Percentiles rank a stretch among this genome's conserved stretches.
Conservation (phyloP, 2,329 filamentous ascomycete species). For the Teratosphaeria viscida region DNA sequence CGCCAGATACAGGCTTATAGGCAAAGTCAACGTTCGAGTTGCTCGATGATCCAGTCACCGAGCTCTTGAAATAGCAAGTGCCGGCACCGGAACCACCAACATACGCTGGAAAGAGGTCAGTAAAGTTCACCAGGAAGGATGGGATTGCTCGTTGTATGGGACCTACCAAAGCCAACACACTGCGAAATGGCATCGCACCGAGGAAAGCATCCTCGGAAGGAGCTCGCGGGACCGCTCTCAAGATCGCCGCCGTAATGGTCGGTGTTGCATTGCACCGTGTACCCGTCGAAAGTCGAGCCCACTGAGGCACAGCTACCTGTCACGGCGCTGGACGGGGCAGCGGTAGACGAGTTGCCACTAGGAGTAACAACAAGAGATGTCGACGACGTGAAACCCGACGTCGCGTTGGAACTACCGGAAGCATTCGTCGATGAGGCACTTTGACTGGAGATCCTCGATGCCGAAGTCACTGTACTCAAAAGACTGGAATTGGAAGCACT, state of each 20-base stretch:
- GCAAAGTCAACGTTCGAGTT: neutral
- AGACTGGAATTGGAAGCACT: neutral
- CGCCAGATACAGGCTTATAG: neutral
- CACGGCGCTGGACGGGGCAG: neutral
- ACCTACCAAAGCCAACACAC: constrained; percentile 8
- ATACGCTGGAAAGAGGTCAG: neutral
- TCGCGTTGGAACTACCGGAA: neutral
- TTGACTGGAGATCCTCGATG: neutral
- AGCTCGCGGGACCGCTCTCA: neutral
- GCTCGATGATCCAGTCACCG: neutral
- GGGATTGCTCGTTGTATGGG: neutral
- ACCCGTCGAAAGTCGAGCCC: neutral
- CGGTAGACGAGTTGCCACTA: neutral
- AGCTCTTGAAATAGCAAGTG: constrained; percentile 1
- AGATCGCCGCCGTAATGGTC: constrained; percentile 1
- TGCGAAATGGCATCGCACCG: constrained; percentile 5
- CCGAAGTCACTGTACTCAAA: neutral
- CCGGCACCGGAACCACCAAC: neutral
- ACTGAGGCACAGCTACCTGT: neutral
- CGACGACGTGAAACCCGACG: neutral
- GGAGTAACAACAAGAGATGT: neutral
- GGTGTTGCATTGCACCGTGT: constrained; percentile 2
- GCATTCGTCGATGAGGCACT: neutral
- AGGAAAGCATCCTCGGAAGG: constrained; percentile 4
- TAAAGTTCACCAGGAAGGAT: neutral